These are phyloP conservation scores for Penicillium sclerotiorum DNA, from an alignment of 2,329 filamentous ascomycete genomes.

Conservation along the genomic window DNA sequence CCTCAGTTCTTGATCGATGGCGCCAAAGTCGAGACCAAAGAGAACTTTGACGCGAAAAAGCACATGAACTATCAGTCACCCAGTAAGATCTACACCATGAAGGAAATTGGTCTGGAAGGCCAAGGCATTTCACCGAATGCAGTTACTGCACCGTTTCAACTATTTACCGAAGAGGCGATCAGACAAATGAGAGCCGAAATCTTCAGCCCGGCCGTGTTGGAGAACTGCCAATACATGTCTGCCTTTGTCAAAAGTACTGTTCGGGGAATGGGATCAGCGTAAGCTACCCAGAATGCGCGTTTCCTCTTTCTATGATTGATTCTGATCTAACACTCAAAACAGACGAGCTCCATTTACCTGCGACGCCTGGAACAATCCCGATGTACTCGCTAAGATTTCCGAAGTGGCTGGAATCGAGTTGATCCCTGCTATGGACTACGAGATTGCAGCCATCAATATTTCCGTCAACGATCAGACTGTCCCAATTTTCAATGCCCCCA, in stretches of 20 bases:
- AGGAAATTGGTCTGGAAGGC: constrained; percentile 53
- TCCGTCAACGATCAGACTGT: constrained; percentile 38
- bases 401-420: constrained; percentile 62
- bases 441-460: constrained; percentile 63
- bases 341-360: constrained; percentile 65
- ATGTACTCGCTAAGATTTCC: constrained; percentile 57
- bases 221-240: constrained; percentile 60
- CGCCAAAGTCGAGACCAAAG: constrained; percentile 4
- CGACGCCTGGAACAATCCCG: constrained; percentile 59
- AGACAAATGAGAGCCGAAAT: constrained; percentile 63
- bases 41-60: constrained; percentile 54
- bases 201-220: constrained; percentile 56
- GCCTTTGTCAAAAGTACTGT: constrained; percentile 55
- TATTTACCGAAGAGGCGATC: constrained; percentile 64
- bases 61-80: constrained; percentile 58
- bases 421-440: constrained; percentile 59
- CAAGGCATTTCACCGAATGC: constrained; percentile 63
- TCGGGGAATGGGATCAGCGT: constrained; percentile 51
- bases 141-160: constrained; percentile 63
- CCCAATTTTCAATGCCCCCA: too few relatives aligned
- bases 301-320: constrained; percentile 33
- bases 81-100: constrained; percentile 59
- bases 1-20: constrained; percentile 17
- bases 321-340: constrained; percentile 37
- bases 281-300: constrained; percentile 20